Evolutionary conservation across 2,329 filamentous ascomycete genomes (phyloP).

Genomic region (Trichoderma endophyticum): DNA sequence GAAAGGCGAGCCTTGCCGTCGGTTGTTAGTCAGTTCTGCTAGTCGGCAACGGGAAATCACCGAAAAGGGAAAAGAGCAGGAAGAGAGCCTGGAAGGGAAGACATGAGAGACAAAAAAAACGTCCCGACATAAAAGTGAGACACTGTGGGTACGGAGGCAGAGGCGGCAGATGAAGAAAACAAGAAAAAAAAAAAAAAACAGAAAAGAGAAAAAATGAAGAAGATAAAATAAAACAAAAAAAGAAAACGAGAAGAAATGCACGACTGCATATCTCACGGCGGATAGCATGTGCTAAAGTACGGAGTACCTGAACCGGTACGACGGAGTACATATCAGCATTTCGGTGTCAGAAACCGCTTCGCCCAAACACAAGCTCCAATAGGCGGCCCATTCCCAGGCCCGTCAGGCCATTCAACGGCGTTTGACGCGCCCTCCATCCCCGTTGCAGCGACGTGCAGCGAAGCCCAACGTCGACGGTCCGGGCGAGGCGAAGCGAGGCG

Average conservation of each 20-base stretch:
- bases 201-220: neutral
- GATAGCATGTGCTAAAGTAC: neutral
- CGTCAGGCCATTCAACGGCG: slow-evolving; percentile 13
- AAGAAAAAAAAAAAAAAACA: neutral
- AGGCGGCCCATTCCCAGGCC: slow-evolving; percentile 1
- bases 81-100: neutral
- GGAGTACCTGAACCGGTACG: neutral
- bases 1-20: neutral
- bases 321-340: neutral
- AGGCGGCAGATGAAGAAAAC: neutral
- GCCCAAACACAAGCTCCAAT: slow-evolving; percentile 11
- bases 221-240: neutral
- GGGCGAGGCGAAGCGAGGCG: slow-evolving; percentile 14
- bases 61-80: neutral
- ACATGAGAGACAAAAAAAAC: neutral
- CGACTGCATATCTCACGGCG: neutral
- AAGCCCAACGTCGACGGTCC: slow-evolving; percentile 12
- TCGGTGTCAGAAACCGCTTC: slow-evolving; percentile 17
- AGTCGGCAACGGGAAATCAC: neutral
- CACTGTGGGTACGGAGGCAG: neutral
- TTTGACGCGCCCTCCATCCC: slow-evolving; percentile 13
- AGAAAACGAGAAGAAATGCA: neutral
- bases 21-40: neutral
- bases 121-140: neutral
- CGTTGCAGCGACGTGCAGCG: slow-evolving; percentile 19